Conservation (phyloP, 441 rosid species). For the Francoa sonchifolia region DNA sequence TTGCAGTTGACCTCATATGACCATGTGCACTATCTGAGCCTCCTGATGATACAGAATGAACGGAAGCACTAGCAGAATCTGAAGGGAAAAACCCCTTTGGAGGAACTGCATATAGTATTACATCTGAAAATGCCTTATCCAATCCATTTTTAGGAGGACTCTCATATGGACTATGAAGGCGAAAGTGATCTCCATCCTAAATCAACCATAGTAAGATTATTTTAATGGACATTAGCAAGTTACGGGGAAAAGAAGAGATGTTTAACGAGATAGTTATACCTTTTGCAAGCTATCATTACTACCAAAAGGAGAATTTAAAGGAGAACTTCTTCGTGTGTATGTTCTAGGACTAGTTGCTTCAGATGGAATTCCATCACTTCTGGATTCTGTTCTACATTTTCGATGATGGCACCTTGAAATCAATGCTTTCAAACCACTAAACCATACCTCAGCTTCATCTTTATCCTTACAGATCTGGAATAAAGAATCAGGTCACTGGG, state of each 20-base stretch:
- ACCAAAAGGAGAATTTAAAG: slow-evolving; percentile 82
- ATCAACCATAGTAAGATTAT: slow-evolving; percentile 13
- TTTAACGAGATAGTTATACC: slow-evolving; percentile 28
- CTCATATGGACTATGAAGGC: slow-evolving; percentile 72
- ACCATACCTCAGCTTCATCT: slow-evolving; percentile 97
- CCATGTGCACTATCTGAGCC: slow-evolving; percentile 81
- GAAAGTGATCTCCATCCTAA: slow-evolving; percentile 70
- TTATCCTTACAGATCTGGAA: slow-evolving; percentile 84
- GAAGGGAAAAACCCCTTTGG: slow-evolving; percentile 69
- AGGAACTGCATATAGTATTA: slow-evolving; percentile 54
- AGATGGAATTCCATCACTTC: slow-evolving; percentile 87
- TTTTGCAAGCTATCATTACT: slow-evolving; percentile 77
- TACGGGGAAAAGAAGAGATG: slow-evolving; percentile 5
- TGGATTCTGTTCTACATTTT: slow-evolving; percentile 75
- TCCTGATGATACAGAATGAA: slow-evolving; percentile 78
- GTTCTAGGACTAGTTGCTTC: slow-evolving; percentile 91
- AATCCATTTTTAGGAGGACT: slow-evolving; percentile 84
- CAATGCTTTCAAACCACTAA: slow-evolving; percentile 91
- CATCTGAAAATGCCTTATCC: slow-evolving; percentile 76
- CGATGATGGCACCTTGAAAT: slow-evolving; percentile 63
- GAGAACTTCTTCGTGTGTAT: slow-evolving; percentile 85
- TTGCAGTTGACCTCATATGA: slow-evolving; percentile 46
- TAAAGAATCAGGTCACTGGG: not conserved
- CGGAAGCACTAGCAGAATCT: slow-evolving; percentile 67
- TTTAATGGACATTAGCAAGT: slow-evolving; percentile 9